Evolutionary conservation across 2,329 filamentous ascomycete species (phyloP).

Genomic region (Penicillium sp.): DNA sequence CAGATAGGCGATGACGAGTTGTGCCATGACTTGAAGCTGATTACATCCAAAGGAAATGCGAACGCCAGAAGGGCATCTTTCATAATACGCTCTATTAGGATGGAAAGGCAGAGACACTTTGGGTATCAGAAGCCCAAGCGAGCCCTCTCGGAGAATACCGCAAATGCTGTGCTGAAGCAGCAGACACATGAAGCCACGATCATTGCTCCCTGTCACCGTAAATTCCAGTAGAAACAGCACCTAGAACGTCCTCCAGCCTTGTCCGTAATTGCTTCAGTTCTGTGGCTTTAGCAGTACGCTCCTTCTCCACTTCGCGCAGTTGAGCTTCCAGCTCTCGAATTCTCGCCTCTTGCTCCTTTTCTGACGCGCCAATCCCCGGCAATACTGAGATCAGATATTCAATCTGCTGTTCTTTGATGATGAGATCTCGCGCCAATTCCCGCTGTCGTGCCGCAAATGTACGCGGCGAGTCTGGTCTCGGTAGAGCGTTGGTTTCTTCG

Average conservation of each 20-base stretch:
- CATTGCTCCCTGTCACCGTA: conserved; percentile 22
- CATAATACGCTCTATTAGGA: background rate
- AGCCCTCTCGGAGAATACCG: background rate
- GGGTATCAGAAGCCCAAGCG: conserved; percentile 9
- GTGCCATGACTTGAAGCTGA: no score
- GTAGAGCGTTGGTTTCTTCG: conserved; percentile 28
- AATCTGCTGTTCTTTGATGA: conserved; percentile 48
- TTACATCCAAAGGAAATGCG: no score
- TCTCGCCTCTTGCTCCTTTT: conserved; percentile 40
- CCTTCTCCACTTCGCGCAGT: conserved; percentile 40
- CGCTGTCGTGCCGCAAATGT: conserved; percentile 41
- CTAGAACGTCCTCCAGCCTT: conserved; percentile 40
- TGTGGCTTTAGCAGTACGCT: conserved; percentile 36
- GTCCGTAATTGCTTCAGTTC: conserved; percentile 39
- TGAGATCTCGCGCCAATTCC: conserved; percentile 45
- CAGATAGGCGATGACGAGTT: no score
- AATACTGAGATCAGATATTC: conserved; percentile 43
- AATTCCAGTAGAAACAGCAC: conserved; percentile 34
- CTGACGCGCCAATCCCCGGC: conserved; percentile 42
- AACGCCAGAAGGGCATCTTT: no score
- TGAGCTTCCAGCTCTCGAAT: conserved; percentile 41
- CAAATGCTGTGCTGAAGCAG: no score
- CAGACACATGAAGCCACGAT: background rate
- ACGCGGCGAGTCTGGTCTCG: conserved; percentile 37
- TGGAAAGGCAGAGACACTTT: background rate